Evolutionary conservation across 2,329 filamentous ascomycete genomes (phyloP), one percentile per base, ranked within the genome.

Genomic region (Grosmannia serpens): DNA sequence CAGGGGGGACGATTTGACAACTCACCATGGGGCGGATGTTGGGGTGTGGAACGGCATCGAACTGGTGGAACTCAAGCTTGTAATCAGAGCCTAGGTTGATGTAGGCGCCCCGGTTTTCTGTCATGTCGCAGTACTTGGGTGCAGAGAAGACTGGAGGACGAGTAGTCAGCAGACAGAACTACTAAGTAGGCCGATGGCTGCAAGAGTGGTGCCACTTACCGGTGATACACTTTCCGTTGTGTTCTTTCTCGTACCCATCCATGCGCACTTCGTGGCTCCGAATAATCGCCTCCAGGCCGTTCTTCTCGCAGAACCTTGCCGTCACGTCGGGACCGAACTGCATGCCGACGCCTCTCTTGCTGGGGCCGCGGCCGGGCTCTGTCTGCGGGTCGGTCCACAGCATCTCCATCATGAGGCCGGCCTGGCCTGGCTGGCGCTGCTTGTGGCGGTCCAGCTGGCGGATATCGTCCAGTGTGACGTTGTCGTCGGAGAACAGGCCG

Each of bases 341-440:
- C 74, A 97, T 82, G 56, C 94, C 94, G 24, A 99, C 92, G 64
- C 94, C 94, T 70, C 94, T 84, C 79, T 99, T 99, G 77, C 91
- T 96, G 51, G 94, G 94, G 10, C 91, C 90, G 65, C 94, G 85
- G 56, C 94, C 94, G 31, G 88, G 85, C 65, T 85, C 80, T 0
- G 88, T 81, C 71, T 99, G 94, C 3, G 94, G 94, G 70, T 99
- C 94, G 1, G 94, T 97, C 94, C 94, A 99, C 53, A 99, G 82
- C 94, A 99, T 99, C 74, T 99, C 94, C 94, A 99, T 99, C 94
- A 99, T 99, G 66, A 99, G 76, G 17, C 94, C 94, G 54, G 88
- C 77, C 71, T 99, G 94, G 35, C 94, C 94, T 3, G 94, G 58
- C 69, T 70, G 61, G 50, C 73, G 72, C 58, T 73, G 70, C 64